phyloP scores from a whole-genome alignment of 805 yeast genomes.

The Starmerella etchellsii region DNA sequence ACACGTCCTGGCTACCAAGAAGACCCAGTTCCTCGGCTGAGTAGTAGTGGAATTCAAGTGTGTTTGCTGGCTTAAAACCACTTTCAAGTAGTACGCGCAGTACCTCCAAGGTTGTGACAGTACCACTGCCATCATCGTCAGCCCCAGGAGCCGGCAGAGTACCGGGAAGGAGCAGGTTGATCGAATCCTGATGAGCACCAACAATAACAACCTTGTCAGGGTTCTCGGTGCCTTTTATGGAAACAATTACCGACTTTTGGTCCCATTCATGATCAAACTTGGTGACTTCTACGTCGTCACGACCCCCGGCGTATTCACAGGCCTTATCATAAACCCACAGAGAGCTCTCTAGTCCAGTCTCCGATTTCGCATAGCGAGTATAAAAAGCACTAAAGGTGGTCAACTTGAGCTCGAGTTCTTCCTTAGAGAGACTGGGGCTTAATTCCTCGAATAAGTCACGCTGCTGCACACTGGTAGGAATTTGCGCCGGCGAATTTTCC shows the following conservation, averaged over 20 bases:
- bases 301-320: constrained; percentile 24
- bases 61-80: constrained; percentile 46
- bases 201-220: constrained; percentile 48
- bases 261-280: constrained; percentile 60
- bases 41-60: constrained; percentile 86
- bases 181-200: constrained; percentile 84
- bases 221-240: constrained; percentile 33
- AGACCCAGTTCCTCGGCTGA: constrained; percentile 92
- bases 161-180: constrained; percentile 59
- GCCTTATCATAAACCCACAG: constrained; percentile 51
- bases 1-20: constrained; percentile 72
- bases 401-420: constrained; percentile 40
- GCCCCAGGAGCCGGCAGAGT: constrained; percentile 79
- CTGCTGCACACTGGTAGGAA: constrained; percentile 39
- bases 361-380: constrained; percentile 65
- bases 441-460: constrained; percentile 32
- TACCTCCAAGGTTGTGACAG: constrained; percentile 64
- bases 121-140: constrained; percentile 88
- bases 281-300: constrained; percentile 33
- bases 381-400: constrained; percentile 54
- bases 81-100: constrained; percentile 44
- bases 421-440: constrained; percentile 34
- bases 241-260: constrained; percentile 64
- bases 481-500: background rate
- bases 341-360: constrained; percentile 58